Percentiles rank a stretch among this genome's conserved stretches.
Conservation (phyloP, 371 early-diverging fungal genomes). For the Lichtheimia corymbifera region DNA sequence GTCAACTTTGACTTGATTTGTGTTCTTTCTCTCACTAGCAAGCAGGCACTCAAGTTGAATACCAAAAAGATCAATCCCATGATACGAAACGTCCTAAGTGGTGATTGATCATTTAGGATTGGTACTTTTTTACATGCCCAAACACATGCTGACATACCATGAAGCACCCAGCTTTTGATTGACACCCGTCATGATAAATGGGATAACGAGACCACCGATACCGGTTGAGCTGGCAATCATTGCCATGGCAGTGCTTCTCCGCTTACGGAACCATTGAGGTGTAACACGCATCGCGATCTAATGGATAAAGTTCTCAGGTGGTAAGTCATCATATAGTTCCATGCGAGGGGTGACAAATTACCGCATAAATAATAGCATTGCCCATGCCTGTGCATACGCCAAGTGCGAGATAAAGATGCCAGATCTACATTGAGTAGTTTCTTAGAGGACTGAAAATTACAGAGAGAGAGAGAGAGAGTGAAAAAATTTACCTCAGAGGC, state of each 20-base stretch:
- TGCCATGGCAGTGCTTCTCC: conserved; percentile 2
- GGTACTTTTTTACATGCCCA: not conserved
- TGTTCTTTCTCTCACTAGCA: not conserved
- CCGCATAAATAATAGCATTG: not conserved
- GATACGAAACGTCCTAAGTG: conserved; percentile 7
- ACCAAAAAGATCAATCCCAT: conserved; percentile 5
- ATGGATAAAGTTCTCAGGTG: not conserved
- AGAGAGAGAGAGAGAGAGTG: too few relatives aligned
- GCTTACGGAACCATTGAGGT: conserved; percentile 11
- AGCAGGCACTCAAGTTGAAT: not conserved
- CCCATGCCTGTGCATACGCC: conserved; percentile 7
- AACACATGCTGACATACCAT: not conserved
- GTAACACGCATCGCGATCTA: conserved; percentile 11
- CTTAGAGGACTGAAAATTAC: too few relatives aligned
- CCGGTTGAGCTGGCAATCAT: conserved; percentile 7
- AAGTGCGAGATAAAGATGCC: conserved; percentile 12
- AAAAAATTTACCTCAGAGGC: conserved; percentile 3
- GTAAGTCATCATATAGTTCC: too few relatives aligned
- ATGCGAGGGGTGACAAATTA: not conserved
- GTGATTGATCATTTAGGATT: too few relatives aligned
- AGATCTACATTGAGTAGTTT: not conserved
- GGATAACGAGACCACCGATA: conserved; percentile 8
- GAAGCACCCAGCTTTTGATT: conserved; percentile 7
- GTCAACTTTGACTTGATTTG: not conserved
- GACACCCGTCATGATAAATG: conserved; percentile 8